Evolutionary conservation across 495 filamentous ascomycete genomes (phyloP), one percentile per base, ranked within the genome.

Genomic region (Parachaetomium inaequale): DNA sequence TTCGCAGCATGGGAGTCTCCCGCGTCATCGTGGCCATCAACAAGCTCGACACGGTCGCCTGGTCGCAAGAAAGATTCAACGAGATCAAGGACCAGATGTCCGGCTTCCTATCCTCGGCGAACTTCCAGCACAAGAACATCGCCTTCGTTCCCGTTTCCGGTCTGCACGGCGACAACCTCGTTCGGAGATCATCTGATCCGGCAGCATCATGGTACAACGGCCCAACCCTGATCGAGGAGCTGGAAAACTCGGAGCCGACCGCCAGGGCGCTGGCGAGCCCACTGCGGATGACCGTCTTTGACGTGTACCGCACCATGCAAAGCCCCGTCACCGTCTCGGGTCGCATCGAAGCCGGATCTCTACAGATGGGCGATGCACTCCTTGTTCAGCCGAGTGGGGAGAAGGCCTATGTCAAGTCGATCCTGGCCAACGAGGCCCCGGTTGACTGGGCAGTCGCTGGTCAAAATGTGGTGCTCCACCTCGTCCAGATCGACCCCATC

Each of bases 381-480:
- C 70, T 94, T 15, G 81, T 87, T 8, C 88, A 93, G 78, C 94
- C 94, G 0, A 88, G 87, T 51, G 83, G 82, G 5, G 90, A 96
- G 70, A 90, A 83, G 42, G 91, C 90, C 5, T 82, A 80, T 31
- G 81, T 98, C 68, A 94, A 89, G 69, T 87, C 81, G 12, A 68
- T 98, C 19, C 87, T 92, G 64, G 82, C 91, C 19, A 87, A 93
- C 64, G 81, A 84, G 23, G 85, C 88, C 43, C 74, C 82, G 4
- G 80, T 75, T 12, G 91, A 96, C 60, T 98, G 92, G 92, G 94
- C 92, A 4, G 92, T 97, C n/a, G 94, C 93, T 2, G 93, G 95
- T 15, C 92, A 97, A 68, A 96, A 96, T 58, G 84, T 88, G 11
- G 85, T 87, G 2, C 74, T 98, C 21, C 89, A 96, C 68, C 81